Evolutionary conservation across 73 alveolate species (phyloP).

Genomic region (Paramecium sonneborni): DNA sequence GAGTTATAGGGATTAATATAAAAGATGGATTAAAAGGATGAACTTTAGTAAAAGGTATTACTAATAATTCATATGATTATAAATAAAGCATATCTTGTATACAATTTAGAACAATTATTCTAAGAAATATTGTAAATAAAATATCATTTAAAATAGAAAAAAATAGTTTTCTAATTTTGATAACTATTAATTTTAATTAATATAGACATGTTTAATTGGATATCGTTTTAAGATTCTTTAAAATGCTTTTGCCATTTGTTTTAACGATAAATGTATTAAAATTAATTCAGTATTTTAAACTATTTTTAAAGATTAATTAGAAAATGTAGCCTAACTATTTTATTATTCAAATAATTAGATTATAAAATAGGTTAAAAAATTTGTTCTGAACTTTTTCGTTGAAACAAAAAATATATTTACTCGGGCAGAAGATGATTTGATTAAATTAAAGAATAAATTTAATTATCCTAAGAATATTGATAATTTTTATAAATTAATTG

Average conservation of each 20-base stretch:
- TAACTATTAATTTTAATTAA: not conserved
- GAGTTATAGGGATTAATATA: not conserved
- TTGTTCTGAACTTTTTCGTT: not conserved
- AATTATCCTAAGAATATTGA: not conserved
- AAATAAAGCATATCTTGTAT: not conserved
- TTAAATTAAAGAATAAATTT: not conserved
- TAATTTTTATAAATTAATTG: not conserved
- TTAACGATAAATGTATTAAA: not conserved
- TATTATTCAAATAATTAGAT: not conserved
- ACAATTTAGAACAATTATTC: not conserved
- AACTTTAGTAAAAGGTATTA: not conserved
- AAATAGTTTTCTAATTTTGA: not conserved
- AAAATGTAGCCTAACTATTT: not conserved
- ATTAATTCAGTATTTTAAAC: not conserved
- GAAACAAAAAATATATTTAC: not conserved
- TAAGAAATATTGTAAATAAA: not conserved
- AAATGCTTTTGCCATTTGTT: constrained; percentile 17
- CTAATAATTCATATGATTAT: not conserved
- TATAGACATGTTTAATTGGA: not conserved
- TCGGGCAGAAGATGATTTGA: not conserved
- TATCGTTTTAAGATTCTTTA: not conserved
- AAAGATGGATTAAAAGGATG: too few relatives aligned
- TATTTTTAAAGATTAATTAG: not conserved
- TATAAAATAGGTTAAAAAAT: not conserved
- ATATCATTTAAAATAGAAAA: not conserved